A percentile compares a stretch with the other conserved stretches of the same genome.
phyloP scores from a whole-genome alignment of 306 rosid genomes.

The Cucurbita pepo region DNA sequence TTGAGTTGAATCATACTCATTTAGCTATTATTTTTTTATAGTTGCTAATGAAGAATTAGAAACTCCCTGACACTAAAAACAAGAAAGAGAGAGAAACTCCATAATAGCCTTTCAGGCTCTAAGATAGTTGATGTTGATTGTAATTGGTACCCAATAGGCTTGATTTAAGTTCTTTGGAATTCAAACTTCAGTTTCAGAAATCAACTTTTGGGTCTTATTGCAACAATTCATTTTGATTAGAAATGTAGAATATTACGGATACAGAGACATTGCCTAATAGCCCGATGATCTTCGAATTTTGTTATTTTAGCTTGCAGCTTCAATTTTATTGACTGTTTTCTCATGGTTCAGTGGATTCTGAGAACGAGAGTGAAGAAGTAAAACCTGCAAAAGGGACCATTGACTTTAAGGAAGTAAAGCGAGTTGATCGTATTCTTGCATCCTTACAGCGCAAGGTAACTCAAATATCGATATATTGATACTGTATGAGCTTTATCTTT shows the following conservation, averaged over 20 bases:
- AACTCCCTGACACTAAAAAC: background rate
- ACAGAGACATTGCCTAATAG: background rate
- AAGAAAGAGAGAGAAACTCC: background rate
- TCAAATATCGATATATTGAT: background rate
- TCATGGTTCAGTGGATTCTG: constrained; percentile 50
- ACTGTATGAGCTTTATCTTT: background rate
- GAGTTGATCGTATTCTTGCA: constrained; percentile 70
- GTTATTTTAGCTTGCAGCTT: background rate
- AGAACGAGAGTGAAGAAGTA: constrained; percentile 48
- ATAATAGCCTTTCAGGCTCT: background rate
- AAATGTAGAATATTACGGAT: background rate
- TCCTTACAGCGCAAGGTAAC: constrained; percentile 66
- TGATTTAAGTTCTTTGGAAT: background rate
- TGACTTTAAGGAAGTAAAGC: constrained; percentile 57
- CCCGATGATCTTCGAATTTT: background rate
- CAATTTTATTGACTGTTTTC: constrained; percentile 9
- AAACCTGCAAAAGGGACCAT: constrained; percentile 56
- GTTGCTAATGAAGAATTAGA: background rate
- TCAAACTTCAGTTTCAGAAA: background rate
- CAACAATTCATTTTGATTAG: background rate
- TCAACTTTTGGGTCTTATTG: background rate
- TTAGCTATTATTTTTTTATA: background rate
- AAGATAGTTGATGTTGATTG: background rate
- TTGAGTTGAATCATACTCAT: background rate
- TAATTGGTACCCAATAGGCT: background rate